Base-by-base conservation (phyloP, 2,329 filamentous ascomycete species). In the Neospermospora avenae region DNA sequence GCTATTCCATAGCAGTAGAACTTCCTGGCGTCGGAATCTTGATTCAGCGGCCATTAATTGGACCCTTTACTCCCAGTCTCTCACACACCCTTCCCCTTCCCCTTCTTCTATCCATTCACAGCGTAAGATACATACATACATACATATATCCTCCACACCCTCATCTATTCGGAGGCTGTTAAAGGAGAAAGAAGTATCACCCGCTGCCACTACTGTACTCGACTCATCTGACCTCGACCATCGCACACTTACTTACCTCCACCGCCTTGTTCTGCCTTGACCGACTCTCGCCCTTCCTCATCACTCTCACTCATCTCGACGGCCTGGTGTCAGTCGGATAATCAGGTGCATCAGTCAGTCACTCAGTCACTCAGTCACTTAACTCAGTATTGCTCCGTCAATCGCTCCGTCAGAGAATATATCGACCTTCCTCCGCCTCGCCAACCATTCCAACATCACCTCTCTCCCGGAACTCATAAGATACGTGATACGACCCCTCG, bases 381-480 rank as follows among this genome's bases (percentile, higher is more conserved):
- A n/a, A n/a, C n/a, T n/a, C 28, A 10, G 28, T 31, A 31, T 10
- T 31, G 28, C 28, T 31, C 28, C 5, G 28, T 31, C 28, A 31
- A 10, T 31, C 28, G 28, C 28, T 6, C 28, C 5, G 28, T 31
- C 11, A 31, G 28, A 31, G 28, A 31, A 56, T 55, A 45, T 34
- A 34, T 45, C 31, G 20, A 55, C 25, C 28, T 28, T 28, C 28
- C 39, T 54, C 35, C 51, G 35, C 16, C 51, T 28, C 16, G 35
- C 51, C 51, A 22, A 42, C 25, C 22, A 48, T 20, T 42, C 53
- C 42, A 48, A 18, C 24, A 51, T 63, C 63, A 63, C 59, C 62
- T 58, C 55, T 45, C 62, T 57, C 60, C 61, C 65, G 63, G 63
- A 67, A 63, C 65, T 65, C 66, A 63, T 58, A 42, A 56, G 61